A percentile compares a stretch with the other conserved stretches of the same genome.
Conservation (phyloP, 768 basidiomycete genomes). For the Rhodotorula taiwanensis region DNA sequence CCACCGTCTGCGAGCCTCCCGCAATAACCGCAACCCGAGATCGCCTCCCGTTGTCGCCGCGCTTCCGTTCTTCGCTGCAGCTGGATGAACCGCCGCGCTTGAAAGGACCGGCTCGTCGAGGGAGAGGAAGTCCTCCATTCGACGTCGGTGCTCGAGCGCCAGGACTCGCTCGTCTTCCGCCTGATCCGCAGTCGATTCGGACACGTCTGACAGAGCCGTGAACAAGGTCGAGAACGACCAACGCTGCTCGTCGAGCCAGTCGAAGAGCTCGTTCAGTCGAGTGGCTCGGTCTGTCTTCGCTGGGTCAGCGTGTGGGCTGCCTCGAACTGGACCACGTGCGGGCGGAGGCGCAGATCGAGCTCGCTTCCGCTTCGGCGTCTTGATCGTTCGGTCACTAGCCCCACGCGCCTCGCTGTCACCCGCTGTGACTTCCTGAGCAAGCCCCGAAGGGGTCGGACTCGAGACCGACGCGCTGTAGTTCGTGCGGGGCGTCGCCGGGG, state of each 20-base stretch:
- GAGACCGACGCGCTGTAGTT: too few species aligned
- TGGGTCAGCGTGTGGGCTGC: not conserved
- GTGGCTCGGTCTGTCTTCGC: not conserved
- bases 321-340: too few species aligned
- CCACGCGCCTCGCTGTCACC: too few species aligned
- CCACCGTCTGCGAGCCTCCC: slow-evolving; percentile 1
- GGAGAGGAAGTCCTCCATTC: slow-evolving; percentile 16
- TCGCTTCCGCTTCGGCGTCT: not conserved
- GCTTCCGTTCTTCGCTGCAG: not conserved
- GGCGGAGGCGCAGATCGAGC: not conserved
- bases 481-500: too few species aligned
- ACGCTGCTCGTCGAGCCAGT: slow-evolving; percentile 18
- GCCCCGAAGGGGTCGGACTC: too few species aligned
- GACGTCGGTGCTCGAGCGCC: slow-evolving; percentile 1
- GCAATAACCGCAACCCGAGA: not conserved
- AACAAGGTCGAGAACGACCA: slow-evolving; percentile 22
- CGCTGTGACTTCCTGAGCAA: too few species aligned
- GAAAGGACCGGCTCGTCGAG: slow-evolving; percentile 4
- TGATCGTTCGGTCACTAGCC: too few species aligned
- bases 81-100: too few species aligned
- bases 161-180: not conserved
- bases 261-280: slow-evolving; percentile 9
- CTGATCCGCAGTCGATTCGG: too few species aligned
- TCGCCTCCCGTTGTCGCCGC: not conserved
- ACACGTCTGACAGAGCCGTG: slow-evolving; percentile 12